Percentiles rank a stretch among this genome's conserved stretches.
Evolutionary conservation across 176 grass and related monocot species (phyloP).

Genomic region (Thinopyrum elongatum): DNA sequence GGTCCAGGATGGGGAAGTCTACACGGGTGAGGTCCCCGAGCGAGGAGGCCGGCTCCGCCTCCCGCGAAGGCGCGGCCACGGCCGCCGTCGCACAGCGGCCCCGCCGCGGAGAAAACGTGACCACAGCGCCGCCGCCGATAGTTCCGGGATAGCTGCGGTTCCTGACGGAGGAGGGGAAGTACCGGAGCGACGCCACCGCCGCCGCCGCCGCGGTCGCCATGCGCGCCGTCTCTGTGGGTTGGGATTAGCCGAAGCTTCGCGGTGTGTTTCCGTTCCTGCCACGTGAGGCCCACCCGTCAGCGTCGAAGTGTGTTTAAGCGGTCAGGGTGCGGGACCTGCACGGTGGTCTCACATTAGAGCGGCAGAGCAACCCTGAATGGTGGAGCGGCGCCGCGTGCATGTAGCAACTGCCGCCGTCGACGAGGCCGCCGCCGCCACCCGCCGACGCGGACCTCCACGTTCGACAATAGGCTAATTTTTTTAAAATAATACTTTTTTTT

Average conservation of each 20-base stretch:
- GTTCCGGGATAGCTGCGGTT: neutral
- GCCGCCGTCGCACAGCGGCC: constrained; percentile 14
- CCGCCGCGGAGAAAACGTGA: constrained; percentile 7
- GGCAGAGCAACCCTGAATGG: neutral
- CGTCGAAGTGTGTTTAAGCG: neutral
- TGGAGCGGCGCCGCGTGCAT: neutral
- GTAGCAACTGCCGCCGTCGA: neutral
- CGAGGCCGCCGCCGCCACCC: neutral
- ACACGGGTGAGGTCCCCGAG: constrained; percentile 65
- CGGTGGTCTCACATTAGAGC: neutral
- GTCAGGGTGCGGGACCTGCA: neutral
- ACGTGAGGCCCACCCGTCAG: constrained; percentile 10
- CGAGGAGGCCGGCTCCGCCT: constrained; percentile 52
- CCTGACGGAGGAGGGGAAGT: constrained; percentile 18
- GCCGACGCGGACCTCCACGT: neutral
- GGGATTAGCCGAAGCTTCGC: constrained; percentile 11
- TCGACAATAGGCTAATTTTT: neutral
- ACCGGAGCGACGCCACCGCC: constrained; percentile 39
- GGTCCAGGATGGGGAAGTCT: constrained; percentile 90
- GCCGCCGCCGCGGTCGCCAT: constrained; percentile 38
- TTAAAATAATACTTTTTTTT: too few species aligned
- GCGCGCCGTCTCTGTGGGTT: constrained; percentile 34
- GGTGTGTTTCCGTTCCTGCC: neutral
- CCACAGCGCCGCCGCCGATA: neutral
- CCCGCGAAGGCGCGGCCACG: constrained; percentile 41